Evolutionary conservation across 2,329 filamentous ascomycete species (phyloP).

Genomic region (Amauroascus niger): DNA sequence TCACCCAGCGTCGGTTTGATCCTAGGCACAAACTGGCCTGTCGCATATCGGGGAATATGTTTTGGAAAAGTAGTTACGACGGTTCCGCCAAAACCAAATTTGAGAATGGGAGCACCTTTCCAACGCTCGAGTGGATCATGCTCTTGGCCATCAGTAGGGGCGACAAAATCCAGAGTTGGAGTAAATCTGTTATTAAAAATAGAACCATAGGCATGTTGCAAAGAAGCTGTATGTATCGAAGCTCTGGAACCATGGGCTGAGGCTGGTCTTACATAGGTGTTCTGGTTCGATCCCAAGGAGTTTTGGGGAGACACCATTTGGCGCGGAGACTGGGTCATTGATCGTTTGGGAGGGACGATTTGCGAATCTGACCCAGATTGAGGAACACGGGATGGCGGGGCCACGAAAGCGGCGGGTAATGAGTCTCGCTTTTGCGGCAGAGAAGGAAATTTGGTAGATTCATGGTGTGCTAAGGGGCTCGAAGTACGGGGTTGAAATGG

Average conservation of each 20-base stretch:
- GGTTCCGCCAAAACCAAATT: constrained; percentile 77
- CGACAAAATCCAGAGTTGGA: constrained; percentile 46
- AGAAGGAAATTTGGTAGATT: background rate
- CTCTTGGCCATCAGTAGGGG: constrained; percentile 47
- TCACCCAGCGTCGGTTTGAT: constrained; percentile 76
- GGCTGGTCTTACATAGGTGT: constrained; percentile 45
- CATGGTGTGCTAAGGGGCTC: constrained; percentile 51
- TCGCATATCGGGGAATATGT: constrained; percentile 74
- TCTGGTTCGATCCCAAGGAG: constrained; percentile 34
- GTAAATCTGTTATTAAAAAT: constrained; percentile 35
- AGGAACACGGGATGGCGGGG: background rate
- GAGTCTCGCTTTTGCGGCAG: constrained; percentile 2
- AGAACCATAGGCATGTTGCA: constrained; percentile 9
- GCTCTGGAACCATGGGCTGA: constrained; percentile 43
- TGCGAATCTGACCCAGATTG: constrained; percentile 18
- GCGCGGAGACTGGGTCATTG: constrained; percentile 52
- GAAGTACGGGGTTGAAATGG: constrained; percentile 55
- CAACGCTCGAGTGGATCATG: constrained; percentile 76
- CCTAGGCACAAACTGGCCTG: constrained; percentile 61
- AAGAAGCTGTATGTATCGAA: constrained; percentile 26
- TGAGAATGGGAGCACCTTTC: constrained; percentile 79
- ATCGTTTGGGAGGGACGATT: constrained; percentile 39
- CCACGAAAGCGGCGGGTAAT: background rate
- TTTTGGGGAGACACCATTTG: constrained; percentile 42
- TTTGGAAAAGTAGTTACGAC: constrained; percentile 80